Evolutionary conservation across 495 filamentous ascomycete genomes (phyloP), one percentile per base, ranked within the genome.

Genomic region (Penicillium samsonianum): DNA sequence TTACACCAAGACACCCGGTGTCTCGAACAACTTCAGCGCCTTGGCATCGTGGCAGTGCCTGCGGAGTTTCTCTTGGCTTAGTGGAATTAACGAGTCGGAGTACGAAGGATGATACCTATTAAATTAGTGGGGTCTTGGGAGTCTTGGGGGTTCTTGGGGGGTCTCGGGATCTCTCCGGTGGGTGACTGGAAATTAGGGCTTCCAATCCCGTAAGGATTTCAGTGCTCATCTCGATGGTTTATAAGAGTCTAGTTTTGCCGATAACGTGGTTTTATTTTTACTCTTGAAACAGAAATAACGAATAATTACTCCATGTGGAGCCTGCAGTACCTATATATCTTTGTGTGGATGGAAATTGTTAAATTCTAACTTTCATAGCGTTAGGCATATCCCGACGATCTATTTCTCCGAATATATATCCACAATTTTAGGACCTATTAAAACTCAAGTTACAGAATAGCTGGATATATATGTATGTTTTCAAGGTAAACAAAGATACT

Each of bases 31-130:
- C 17, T n/a, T 25, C 48, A 38, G 48, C 20, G 33, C 33, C 48
- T 50, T 50, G 48, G 48, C 48, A 25, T 40, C 1, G 33, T 50
- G 48, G 33, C 48, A 50, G 30, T 50, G 33, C 48, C 33, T 50
- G 48, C 31, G 8, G 8, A 25, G 12, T 37, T 25, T 40, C 8
- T 50, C 48, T 50, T 50, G 33, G 33, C 33, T n/a, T 22, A 6
- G 0, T 50, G 17, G 2, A 9, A 14, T 12, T 38, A 20, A 20
- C 48, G 48, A 50, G 48, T 50, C 2, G 40, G 7, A 50, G 35
- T 3, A 7, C 7, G 33, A 35, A 5, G 1, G 12, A 37, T n/a
- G 2, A 12, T 3, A 3, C 9, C 10, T 12, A n/a, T n/a, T n/a
- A 2, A n/a, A 37, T 8, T n/a, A 37, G 30, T 31, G 30, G 10